Percentiles rank a stretch among this genome's conserved stretches.
Conservation (phyloP, 306 rosid species). For the Delonix regia region DNA sequence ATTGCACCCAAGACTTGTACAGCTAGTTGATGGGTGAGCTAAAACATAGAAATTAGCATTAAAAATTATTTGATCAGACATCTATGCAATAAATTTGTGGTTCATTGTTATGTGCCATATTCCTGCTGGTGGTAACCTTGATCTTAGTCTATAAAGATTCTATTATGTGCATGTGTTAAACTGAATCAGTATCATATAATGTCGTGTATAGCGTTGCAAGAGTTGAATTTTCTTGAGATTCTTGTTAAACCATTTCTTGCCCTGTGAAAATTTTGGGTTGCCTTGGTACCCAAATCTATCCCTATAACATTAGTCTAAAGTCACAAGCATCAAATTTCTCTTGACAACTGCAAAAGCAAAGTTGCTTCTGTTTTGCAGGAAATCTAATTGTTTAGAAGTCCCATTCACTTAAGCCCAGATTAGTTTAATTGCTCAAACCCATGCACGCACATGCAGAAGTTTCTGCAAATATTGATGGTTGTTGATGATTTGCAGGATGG, state of each 20-base stretch:
- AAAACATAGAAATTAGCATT: slow-evolving; percentile 19
- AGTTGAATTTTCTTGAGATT: neutral
- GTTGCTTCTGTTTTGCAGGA: neutral
- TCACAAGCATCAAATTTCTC: slow-evolving; percentile 1
- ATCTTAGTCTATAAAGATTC: neutral
- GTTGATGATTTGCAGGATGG: slow-evolving; percentile 56
- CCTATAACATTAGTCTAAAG: neutral
- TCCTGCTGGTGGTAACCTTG: neutral
- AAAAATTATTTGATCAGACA: neutral
- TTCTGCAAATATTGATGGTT: slow-evolving; percentile 7
- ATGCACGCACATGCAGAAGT: neutral
- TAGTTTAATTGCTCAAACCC: neutral
- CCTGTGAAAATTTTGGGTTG: neutral
- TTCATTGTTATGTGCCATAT: neutral
- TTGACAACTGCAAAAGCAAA: neutral
- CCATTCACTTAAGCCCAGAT: neutral
- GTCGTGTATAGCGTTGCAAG: neutral
- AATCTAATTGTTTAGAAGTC: neutral
- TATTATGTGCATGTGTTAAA: neutral
- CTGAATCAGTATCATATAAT: neutral
- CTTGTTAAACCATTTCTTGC: neutral
- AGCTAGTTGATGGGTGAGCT: slow-evolving; percentile 85
- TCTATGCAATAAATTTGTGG: neutral
- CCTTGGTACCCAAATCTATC: neutral
- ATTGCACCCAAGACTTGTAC: slow-evolving; percentile 66